Conservation (phyloP, 108 stramenopile species). For the Schizochytrium sp. region DNA sequence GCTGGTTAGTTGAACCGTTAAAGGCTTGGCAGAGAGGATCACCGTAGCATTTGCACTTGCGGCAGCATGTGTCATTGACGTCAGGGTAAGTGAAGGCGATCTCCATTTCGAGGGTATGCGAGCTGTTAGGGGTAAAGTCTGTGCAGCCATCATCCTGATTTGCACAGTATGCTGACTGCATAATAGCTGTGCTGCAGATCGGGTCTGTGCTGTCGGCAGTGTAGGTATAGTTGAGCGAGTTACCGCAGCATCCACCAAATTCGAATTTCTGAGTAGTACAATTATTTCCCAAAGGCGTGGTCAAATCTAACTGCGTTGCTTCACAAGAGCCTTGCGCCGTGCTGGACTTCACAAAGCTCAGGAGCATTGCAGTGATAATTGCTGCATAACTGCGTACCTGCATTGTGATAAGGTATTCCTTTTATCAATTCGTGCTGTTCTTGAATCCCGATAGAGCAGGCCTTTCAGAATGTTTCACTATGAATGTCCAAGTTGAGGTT, state of each 20-base stretch:
- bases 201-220: not conserved
- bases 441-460: too few species aligned
- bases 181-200: not conserved
- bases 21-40: constrained; percentile 28
- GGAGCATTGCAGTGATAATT: too few species aligned
- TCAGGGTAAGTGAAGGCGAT: not conserved
- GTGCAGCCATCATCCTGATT: not conserved
- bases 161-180: constrained; percentile 8
- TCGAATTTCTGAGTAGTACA: too few species aligned
- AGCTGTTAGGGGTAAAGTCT: not conserved
- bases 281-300: too few species aligned
- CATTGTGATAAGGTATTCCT: too few species aligned
- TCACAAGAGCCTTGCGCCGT: too few species aligned
- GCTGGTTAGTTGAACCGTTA: constrained; percentile 28
- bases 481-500: too few species aligned
- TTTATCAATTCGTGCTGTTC: too few species aligned
- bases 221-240: not conserved
- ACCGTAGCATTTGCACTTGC: constrained; percentile 42
- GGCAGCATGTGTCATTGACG: not conserved
- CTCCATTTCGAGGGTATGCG: not conserved
- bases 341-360: too few species aligned
- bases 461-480: too few species aligned
- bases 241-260: constrained; percentile 17
- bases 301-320: too few species aligned
- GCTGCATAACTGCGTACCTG: too few species aligned